Evolutionary conservation across 2,329 filamentous ascomycete species (phyloP).

Genomic region (Arachnomyces sp.): DNA sequence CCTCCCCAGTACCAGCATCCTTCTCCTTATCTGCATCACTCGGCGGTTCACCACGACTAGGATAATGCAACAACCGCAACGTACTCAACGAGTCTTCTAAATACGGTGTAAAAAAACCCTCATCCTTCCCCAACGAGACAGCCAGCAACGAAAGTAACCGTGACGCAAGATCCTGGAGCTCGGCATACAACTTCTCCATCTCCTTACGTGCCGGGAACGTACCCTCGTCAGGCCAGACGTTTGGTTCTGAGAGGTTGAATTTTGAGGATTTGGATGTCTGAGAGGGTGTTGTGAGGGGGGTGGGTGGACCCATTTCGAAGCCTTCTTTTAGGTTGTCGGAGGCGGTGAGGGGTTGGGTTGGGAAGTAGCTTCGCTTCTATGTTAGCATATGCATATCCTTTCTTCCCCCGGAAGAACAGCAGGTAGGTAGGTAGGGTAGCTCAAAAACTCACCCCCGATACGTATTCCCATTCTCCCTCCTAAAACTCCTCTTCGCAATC

Average conservation of each 20-base stretch:
- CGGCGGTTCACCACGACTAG: conserved; percentile 10
- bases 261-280: conserved; percentile 12
- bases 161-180: conserved; percentile 33
- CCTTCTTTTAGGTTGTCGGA: conserved; percentile 40
- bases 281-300: conserved; percentile 3
- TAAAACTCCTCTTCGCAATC: conserved; percentile 37
- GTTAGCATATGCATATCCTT: no score
- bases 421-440: no score
- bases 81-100: conserved; percentile 36
- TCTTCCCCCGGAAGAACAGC: no score
- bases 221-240: conserved; percentile 30
- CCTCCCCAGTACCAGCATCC: neutral
- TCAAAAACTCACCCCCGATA: conserved; percentile 30
- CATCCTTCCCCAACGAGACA: conserved; percentile 29
- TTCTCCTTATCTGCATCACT: neutral
- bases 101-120: conserved; percentile 34
- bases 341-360: conserved; percentile 30
- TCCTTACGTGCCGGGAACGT: conserved; percentile 17
- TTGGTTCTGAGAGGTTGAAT: conserved; percentile 34
- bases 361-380: conserved; percentile 33
- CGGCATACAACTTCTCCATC: conserved; percentile 31
- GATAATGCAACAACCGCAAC: conserved; percentile 39
- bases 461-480: conserved; percentile 33
- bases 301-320: conserved; percentile 36
- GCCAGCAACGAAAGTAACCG: conserved; percentile 34